Evolutionary conservation across 2,329 filamentous ascomycete species (phyloP).

Genomic region (Fonsecaea multimorphosa): DNA sequence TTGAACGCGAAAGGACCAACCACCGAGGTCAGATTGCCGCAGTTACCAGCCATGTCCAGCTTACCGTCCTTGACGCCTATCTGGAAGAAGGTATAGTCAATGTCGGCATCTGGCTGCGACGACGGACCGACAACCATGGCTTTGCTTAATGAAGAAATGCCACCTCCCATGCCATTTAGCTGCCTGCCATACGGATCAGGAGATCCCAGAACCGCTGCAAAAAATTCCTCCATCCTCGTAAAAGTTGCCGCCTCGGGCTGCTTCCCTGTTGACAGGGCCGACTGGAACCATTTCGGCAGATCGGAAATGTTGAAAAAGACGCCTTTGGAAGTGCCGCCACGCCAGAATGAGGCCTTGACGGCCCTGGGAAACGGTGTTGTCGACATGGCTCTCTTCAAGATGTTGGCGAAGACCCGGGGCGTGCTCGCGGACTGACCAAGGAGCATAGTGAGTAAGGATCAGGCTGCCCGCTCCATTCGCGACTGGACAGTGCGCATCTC

Average conservation of each 20-base stretch:
- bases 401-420: neutral
- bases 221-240: conserved; percentile 27
- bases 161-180: conserved; percentile 73
- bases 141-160: conserved; percentile 72
- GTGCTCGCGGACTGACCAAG: neutral
- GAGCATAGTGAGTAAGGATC: neutral
- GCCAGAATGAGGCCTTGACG: conserved; percentile 63
- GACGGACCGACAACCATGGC: conserved; percentile 61
- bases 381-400: conserved; percentile 16
- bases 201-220: conserved; percentile 33
- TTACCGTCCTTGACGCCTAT: conserved; percentile 66
- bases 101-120: conserved; percentile 57
- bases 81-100: conserved; percentile 75
- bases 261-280: neutral
- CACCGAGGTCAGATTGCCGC: conserved; percentile 74
- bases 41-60: conserved; percentile 73
- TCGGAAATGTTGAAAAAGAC: conserved; percentile 64
- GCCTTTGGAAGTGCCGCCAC: conserved; percentile 73
- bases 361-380: conserved; percentile 15
- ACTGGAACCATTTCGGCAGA: conserved; percentile 51
- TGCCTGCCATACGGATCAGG: conserved; percentile 61
- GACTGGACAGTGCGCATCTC: neutral
- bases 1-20: conserved; percentile 67
- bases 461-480: neutral
- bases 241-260: conserved; percentile 11